These are phyloP conservation scores for Eragrostis nindensis DNA, from an alignment of 176 grass and related monocot genomes.

Conservation along the genomic window DNA sequence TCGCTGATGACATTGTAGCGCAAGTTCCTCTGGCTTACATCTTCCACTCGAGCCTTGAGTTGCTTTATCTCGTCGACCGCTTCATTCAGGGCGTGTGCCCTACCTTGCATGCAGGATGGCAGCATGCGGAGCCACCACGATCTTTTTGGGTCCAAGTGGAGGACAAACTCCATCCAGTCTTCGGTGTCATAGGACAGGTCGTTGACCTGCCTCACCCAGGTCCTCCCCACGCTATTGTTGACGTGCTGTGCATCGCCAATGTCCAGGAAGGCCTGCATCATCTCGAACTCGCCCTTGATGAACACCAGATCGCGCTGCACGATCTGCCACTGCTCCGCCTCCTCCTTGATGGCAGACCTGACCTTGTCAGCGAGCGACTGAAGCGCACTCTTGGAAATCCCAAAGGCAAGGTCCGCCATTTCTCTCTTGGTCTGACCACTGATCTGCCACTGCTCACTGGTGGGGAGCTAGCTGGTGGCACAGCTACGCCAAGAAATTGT, in stretches of 20 bases:
- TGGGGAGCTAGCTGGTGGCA: no score
- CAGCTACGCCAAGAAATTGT: no score
- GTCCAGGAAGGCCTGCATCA: neutral
- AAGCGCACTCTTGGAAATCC: neutral
- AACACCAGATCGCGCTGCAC: neutral
- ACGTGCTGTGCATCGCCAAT: neutral
- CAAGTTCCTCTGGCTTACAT: constrained; percentile 21
- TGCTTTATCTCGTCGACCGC: neutral
- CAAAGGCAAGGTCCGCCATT: neutral
- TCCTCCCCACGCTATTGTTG: neutral
- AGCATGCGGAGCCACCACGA: no score
- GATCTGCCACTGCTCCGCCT: neutral
- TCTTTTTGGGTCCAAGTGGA: no score
- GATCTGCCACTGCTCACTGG: no score
- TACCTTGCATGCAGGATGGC: no score
- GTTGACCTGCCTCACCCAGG: neutral
- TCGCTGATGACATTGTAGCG: neutral
- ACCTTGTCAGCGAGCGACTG: neutral
- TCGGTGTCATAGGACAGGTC: no score
- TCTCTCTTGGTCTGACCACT: no score
- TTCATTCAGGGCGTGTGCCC: neutral
- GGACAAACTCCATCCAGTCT: no score
- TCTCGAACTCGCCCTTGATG: neutral
- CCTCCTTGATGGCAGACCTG: neutral
- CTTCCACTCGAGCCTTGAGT: neutral